Evolutionary conservation across 495 filamentous ascomycete species (phyloP), one percentile per base, ranked within the genome.

Genomic region (Podospora appendiculata): DNA sequence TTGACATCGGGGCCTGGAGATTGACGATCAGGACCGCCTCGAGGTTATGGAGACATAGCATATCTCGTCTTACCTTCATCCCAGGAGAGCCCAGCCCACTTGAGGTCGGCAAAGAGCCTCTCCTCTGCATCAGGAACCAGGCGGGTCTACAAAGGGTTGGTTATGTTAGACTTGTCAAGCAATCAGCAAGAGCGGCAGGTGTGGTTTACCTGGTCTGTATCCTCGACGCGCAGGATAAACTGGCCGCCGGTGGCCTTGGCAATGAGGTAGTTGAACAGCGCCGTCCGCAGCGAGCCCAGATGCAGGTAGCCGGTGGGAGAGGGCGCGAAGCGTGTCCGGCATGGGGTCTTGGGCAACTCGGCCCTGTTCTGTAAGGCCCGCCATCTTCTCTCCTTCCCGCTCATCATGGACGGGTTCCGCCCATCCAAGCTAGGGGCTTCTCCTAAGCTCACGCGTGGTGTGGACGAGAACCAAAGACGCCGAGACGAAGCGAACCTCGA

Each of bases 271-370:
- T 93, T 97, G 76, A 85, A 97, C 16, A 98, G 66, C 0, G 94
- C 94, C 1, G 93, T 98, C 53, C 93, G 77, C 47, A 98, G 67
- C 9, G 89, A 93, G 34, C 93, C 93, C 35, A 98, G 78, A 69
- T 98, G 93, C 14, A 97, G 76, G 66, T 89, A 88, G 14, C 93
- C 93, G 8, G 93, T 98, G 3, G 93, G 93, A 3, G 92, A 96
- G 13, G 93, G 93, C 1, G 93, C 93, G 70, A 98, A 98, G 43
- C 93, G 85, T 19, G 93, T 96, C 52, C 93, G 79, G 32, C 87
- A 90, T 42, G 93, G 90, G 0, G 58, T 63, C 8, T 76, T 66
- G 45, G 87, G 86, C 32, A 82, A 71, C 44, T 52, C 36, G 41
- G 25, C 25, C 25, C 25, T 25, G 25, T 25, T 25, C 2, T 25